Evolutionary conservation across 2,329 filamentous ascomycete genomes (phyloP).

Genomic region (Trichophyton equinum): DNA sequence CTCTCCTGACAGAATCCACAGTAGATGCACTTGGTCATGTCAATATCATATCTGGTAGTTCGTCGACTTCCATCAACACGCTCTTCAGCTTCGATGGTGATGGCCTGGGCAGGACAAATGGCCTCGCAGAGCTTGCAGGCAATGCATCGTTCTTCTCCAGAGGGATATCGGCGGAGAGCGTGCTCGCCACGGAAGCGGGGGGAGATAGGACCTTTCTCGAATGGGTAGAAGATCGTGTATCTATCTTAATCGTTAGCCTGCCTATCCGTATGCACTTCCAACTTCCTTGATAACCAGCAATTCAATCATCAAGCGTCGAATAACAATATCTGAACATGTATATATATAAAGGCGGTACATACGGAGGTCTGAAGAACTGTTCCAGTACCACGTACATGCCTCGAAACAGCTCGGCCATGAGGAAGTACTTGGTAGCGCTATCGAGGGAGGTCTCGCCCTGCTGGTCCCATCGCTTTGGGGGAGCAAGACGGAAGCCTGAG

Average conservation of each 20-base stretch:
- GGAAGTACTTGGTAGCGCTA: constrained; percentile 82
- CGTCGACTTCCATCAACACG: constrained; percentile 88
- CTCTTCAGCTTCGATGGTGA: constrained; percentile 98
- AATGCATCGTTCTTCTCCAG: constrained; percentile 96
- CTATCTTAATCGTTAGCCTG: constrained; percentile 35
- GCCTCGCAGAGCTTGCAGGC: constrained; percentile 99
- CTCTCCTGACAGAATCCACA: constrained; percentile 98
- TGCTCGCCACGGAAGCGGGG: constrained; percentile 97
- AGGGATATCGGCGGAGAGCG: constrained; percentile 88
- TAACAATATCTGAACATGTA: neutral
- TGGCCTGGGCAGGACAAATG: constrained; percentile 93
- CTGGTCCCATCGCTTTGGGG: constrained; percentile 67
- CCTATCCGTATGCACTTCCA: neutral
- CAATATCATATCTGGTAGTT: constrained; percentile 96
- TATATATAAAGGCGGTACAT: constrained; percentile 38
- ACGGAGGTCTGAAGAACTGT: constrained; percentile 97
- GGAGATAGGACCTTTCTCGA: constrained; percentile 97
- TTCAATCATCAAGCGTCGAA: neutral
- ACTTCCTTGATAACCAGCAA: neutral
- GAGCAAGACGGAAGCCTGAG: constrained; percentile 64
- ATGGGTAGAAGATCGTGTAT: constrained; percentile 97
- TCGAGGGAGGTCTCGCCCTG: constrained; percentile 65
- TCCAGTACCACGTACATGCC: constrained; percentile 97
- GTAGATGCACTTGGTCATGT: constrained; percentile 99
- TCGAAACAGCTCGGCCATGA: constrained; percentile 87